These are phyloP conservation scores for Pleurotus eryngii DNA, from an alignment of 768 basidiomycete genomes.

Conservation along the genomic window DNA sequence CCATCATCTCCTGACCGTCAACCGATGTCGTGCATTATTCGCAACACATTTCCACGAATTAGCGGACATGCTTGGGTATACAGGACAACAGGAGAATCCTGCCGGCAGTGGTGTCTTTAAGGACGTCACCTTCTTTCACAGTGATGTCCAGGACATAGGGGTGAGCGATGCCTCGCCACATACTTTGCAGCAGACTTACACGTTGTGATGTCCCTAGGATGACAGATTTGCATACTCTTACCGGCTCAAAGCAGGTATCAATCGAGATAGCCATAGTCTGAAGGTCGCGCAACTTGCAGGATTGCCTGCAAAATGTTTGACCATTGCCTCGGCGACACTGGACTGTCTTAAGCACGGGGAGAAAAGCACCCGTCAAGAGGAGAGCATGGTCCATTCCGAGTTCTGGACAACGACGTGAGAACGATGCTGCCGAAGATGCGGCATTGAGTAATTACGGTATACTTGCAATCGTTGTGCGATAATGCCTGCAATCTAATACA, in stretches of 20 bases:
- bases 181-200: no score
- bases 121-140: slow-evolving; percentile 83
- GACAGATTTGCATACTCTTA: slow-evolving; percentile 84
- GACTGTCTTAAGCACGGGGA: slow-evolving; percentile 28
- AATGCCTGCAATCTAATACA: no score
- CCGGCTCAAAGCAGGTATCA: slow-evolving; percentile 76
- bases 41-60: slow-evolving; percentile 99
- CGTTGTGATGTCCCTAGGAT: slow-evolving; percentile 41
- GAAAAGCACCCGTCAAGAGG: background rate
- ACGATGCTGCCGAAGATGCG: slow-evolving; percentile 5
- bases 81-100: slow-evolving; percentile 26
- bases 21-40: slow-evolving; percentile 82
- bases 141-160: slow-evolving; percentile 74
- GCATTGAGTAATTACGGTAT: no score
- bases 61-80: slow-evolving; percentile 75
- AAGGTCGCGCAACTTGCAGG: slow-evolving; percentile 89
- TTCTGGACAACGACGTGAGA: slow-evolving; percentile 1
- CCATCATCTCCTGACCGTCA: slow-evolving; percentile 71
- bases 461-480: no score
- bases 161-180: slow-evolving; percentile 37
- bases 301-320: slow-evolving; percentile 62
- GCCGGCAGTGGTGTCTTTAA: slow-evolving; percentile 46
- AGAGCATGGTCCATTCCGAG: background rate
- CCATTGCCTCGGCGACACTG: slow-evolving; percentile 57
- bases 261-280: slow-evolving; percentile 86